Evolutionary conservation across 306 rosid species (phyloP).

Genomic region (Pyrus communis): DNA sequence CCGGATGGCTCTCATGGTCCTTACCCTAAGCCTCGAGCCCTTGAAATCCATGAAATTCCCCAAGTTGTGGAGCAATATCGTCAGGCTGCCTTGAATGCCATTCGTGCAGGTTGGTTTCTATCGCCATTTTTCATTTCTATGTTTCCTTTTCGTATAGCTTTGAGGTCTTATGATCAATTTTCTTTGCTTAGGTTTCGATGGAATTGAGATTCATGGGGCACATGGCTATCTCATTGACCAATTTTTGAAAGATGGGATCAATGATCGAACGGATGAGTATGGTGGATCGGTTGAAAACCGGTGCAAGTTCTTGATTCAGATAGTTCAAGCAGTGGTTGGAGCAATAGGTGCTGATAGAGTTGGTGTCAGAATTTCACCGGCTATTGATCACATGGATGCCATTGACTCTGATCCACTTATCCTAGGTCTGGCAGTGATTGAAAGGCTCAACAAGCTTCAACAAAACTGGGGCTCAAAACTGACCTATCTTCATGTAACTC

Average conservation of each 20-base stretch:
- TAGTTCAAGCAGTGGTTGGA: conserved; percentile 46
- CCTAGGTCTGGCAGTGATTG: conserved; percentile 72
- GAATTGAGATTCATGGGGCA: conserved; percentile 87
- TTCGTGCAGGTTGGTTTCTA: conserved; percentile 57
- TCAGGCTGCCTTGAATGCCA: conserved; percentile 49
- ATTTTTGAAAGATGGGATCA: conserved; percentile 43
- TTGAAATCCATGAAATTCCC: conserved; percentile 43
- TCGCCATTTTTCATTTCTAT: neutral
- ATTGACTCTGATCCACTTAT: conserved; percentile 65
- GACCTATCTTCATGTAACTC: conserved; percentile 80
- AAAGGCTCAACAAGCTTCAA: conserved; percentile 63
- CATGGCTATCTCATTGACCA: conserved; percentile 73
- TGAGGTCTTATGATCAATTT: neutral
- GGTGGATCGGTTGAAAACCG: conserved; percentile 69
- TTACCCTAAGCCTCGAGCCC: conserved; percentile 55
- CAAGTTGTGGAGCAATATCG: conserved; percentile 71
- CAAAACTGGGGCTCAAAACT: conserved; percentile 43
- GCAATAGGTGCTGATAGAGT: conserved; percentile 59
- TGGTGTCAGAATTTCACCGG: conserved; percentile 68
- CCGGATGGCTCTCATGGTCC: conserved; percentile 73
- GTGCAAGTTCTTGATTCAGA: conserved; percentile 52
- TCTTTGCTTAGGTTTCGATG: conserved; percentile 64
- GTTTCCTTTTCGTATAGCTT: neutral
- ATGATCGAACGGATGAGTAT: conserved; percentile 47
- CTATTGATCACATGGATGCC: conserved; percentile 88